A percentile compares a stretch with the other conserved stretches of the same genome.
phyloP scores from a whole-genome alignment of 768 basidiomycete genomes.

The Glaciozyma martinii region DNA sequence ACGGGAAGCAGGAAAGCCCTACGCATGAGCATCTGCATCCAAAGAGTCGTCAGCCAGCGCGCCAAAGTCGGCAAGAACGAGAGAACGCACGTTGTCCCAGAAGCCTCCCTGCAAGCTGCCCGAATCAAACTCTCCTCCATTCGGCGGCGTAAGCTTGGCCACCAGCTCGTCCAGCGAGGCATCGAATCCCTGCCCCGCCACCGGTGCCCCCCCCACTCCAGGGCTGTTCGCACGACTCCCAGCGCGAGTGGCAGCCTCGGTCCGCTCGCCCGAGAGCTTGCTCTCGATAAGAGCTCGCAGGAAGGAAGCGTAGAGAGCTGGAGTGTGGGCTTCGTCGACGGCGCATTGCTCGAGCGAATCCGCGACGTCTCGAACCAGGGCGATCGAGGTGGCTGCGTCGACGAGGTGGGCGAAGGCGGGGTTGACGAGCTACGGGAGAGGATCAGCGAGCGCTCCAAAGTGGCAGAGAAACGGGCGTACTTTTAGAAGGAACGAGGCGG shows the following conservation, averaged over 20 bases:
- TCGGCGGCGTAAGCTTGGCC: neutral
- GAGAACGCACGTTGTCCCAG: neutral
- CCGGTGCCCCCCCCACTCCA: neutral
- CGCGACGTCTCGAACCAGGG: neutral
- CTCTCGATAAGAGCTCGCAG: neutral
- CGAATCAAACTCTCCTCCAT: neutral
- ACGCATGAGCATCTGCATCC: neutral
- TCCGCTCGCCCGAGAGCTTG: neutral
- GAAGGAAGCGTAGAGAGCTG: neutral
- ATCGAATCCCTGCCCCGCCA: neutral
- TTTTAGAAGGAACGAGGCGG: neutral
- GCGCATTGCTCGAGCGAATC: neutral
- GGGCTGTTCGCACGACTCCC: neutral
- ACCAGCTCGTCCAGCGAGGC: neutral
- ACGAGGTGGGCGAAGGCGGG: neutral
- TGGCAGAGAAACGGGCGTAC: neutral
- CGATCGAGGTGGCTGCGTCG: neutral
- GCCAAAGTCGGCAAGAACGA: neutral
- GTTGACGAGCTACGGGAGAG: neutral
- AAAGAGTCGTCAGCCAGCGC: neutral
- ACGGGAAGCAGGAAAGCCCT: neutral
- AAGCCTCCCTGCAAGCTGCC: neutral
- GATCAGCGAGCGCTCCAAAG: neutral
- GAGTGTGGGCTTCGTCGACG: neutral
- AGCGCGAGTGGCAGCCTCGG: neutral